Evolutionary conservation across 2,329 filamentous ascomycete genomes (phyloP).

Genomic region (Alternaria ethzedia): DNA sequence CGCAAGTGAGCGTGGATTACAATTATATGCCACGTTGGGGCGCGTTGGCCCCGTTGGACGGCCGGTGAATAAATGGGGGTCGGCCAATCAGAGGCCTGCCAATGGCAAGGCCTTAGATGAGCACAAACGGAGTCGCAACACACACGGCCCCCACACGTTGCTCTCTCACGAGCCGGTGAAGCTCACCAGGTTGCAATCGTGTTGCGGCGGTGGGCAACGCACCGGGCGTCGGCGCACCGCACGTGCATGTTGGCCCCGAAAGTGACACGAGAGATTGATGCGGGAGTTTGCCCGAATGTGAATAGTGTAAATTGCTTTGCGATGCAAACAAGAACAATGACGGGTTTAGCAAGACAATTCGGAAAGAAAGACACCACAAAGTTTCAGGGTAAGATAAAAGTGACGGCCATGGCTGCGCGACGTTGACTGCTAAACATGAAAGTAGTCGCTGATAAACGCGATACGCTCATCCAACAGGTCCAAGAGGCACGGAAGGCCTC

Average conservation of each 20-base stretch:
- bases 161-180: background rate
- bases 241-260: background rate
- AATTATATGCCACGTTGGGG: background rate
- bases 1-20: slow-evolving; percentile 6
- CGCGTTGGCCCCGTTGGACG: background rate
- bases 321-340: background rate
- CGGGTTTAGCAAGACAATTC: background rate
- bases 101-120: background rate
- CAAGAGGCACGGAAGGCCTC: slow-evolving; percentile 30
- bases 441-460: background rate
- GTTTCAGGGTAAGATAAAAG: background rate
- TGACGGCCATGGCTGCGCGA: background rate
- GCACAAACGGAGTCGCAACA: background rate
- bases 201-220: background rate
- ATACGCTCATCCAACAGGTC: slow-evolving; percentile 12
- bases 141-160: background rate
- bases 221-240: background rate
- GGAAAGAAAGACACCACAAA: background rate
- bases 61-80: background rate
- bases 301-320: background rate
- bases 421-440: background rate
- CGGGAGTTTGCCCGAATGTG: background rate
- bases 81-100: background rate
- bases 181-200: background rate
- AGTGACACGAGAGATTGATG: background rate